Base-by-base conservation (phyloP, 495 filamentous ascomycete species). In the Lophiotrema nucula region DNA sequence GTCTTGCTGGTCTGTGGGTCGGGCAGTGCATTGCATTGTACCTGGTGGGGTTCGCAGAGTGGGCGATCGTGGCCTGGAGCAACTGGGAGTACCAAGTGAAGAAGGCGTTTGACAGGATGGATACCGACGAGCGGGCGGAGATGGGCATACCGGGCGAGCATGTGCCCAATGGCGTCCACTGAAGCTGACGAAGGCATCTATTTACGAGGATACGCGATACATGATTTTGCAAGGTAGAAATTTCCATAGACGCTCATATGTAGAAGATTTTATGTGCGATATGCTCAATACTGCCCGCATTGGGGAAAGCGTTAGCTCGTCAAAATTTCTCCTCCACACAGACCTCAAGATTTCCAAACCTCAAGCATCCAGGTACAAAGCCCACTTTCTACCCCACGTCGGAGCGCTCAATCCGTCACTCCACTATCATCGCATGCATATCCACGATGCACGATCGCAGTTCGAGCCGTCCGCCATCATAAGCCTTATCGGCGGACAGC, bases 11-110 rank as follows among this genome's bases (percentile, higher is more conserved):
- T 0, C 67, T 96, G 24, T 96, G 91, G 91, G 76, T 95, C 22
- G 92, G 90, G 23, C 90, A 95, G 69, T 96, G 91, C 71, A 85
- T 95, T 67, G 91, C 91, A 1, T 70, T 95, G 46, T 96, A 92
- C 67, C 72, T 92, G 25, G 91, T 95, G 4, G 92, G 91, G 0
- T 70, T 76, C 2, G 54, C 91, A 18, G 88, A 95, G 68, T 95
- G 90, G 91, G 72, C 79, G 19, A 84, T 95, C 68, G 90, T 95
- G 22, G 83, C 83, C 0, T 74, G 83, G 67, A 92, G 85, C 61
- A 77, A 89, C 54, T 96, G 89, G 89, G 81, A 91, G 0, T 69
- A 75, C 52, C 85, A 96, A 72, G 89, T 95, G 23, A 67, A 76
- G 53, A 88, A 82, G 62, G 91, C 89, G 0, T 87, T 92, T 67